These are phyloP conservation scores for Quercus dentata DNA, from an alignment of 306 rosid species.

Conservation along the genomic window DNA sequence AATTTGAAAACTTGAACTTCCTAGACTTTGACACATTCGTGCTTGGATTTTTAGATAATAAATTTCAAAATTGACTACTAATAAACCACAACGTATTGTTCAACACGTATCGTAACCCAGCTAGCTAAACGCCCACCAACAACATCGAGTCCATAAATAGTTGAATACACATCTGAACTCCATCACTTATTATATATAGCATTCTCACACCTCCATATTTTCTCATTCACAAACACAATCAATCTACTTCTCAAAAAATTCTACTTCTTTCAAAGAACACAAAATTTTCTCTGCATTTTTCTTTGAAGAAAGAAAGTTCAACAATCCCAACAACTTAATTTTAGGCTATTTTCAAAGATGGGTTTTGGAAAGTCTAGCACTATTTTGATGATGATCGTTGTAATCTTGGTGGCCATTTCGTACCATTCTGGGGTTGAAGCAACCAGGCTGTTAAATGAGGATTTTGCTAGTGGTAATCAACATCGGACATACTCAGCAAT, in stretches of 20 bases:
- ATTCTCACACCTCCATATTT: too few relatives aligned
- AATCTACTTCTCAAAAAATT: too few relatives aligned
- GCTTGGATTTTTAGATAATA: too few relatives aligned
- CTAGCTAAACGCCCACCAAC: neutral
- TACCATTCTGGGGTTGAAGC: conserved; percentile 22
- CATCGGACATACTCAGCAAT: conserved; percentile 15
- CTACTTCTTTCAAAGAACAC: too few relatives aligned
- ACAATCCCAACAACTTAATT: neutral
- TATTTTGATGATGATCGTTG: neutral
- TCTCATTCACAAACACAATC: too few relatives aligned
- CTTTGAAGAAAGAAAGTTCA: neutral
- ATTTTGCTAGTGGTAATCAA: conserved; percentile 24
- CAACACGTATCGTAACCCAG: neutral
- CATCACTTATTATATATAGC: too few relatives aligned
- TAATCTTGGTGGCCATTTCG: neutral
- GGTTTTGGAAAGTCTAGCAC: neutral
- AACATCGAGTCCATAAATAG: neutral
- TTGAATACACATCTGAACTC: too few relatives aligned
- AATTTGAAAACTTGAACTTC: too few relatives aligned
- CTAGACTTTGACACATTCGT: too few relatives aligned
- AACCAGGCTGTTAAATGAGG: conserved; percentile 27
- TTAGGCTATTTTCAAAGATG: neutral
- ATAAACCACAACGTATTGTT: neutral
- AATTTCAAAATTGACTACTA: too few relatives aligned
- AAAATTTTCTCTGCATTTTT: too few relatives aligned